These are phyloP conservation scores for Elsinoe ampelina DNA, from an alignment of 2,329 filamentous ascomycete genomes.

Conservation along the genomic window DNA sequence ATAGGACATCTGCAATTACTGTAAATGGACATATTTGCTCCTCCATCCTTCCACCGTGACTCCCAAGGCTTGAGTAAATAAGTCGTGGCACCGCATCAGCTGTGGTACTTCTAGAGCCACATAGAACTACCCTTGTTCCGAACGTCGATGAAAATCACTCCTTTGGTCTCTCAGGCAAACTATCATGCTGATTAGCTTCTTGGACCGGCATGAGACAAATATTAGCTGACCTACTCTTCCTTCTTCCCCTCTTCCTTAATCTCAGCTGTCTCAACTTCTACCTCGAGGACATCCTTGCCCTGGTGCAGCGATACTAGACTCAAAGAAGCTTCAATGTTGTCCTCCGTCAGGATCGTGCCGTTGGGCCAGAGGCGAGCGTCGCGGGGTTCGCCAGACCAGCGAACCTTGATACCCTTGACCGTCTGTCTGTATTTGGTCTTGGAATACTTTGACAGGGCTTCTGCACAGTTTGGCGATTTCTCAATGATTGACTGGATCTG, in stretches of 20 bases:
- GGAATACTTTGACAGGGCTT: slow-evolving; percentile 26
- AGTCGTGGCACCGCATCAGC: too few species aligned
- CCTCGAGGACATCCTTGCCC: slow-evolving; percentile 29
- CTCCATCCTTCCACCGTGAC: too few species aligned
- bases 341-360: slow-evolving; percentile 27
- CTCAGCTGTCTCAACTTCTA: slow-evolving; percentile 20
- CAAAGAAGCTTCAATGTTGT: slow-evolving; percentile 26
- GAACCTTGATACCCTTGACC: slow-evolving; percentile 26
- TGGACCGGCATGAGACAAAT: not conserved
- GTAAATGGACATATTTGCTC: too few species aligned
- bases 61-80: too few species aligned
- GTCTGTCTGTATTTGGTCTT: slow-evolving; percentile 23
- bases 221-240: slow-evolving; percentile 8
- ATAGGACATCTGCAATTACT: too few species aligned
- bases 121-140: too few species aligned
- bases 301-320: slow-evolving; percentile 25
- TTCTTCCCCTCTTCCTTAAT: not conserved
- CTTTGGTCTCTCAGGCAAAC: not conserved
- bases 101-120: too few species aligned
- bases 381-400: slow-evolving; percentile 25
- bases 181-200: not conserved
- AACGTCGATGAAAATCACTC: not conserved
- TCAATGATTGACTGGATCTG: slow-evolving; percentile 18
- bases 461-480: slow-evolving; percentile 10
- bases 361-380: slow-evolving; percentile 27